These are phyloP conservation scores for Trichoderma endophyticum DNA, from an alignment of 2,329 filamentous ascomycete genomes.

Conservation along the genomic window DNA sequence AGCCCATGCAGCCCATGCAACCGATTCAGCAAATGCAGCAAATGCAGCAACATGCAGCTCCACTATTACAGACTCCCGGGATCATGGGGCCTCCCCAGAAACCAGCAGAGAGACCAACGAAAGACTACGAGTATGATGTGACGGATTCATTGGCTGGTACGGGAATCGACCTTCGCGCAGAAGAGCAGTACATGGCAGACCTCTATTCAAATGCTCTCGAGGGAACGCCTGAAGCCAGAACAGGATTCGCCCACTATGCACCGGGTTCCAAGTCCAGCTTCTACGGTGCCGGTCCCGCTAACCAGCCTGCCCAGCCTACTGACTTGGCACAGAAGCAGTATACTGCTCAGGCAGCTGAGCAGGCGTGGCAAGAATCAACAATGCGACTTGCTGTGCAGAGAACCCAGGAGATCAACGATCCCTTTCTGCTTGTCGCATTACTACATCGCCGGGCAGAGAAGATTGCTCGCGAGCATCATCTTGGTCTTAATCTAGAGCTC, in stretches of 20 bases:
- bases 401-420: conserved; percentile 68
- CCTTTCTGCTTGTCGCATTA: conserved; percentile 67
- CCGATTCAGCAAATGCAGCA: conserved; percentile 23
- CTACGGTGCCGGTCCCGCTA: conserved; percentile 63
- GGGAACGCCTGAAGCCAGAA: conserved; percentile 44
- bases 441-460: conserved; percentile 57
- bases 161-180: conserved; percentile 81
- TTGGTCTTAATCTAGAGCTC: conserved; percentile 54
- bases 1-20: conserved; percentile 25
- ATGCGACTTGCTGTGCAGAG: conserved; percentile 56
- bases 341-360: conserved; percentile 62
- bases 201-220: conserved; percentile 55
- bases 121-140: conserved; percentile 66
- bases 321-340: conserved; percentile 59
- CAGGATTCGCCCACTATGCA: conserved; percentile 50
- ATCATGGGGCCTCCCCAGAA: conserved; percentile 59
- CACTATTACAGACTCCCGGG: conserved; percentile 28
- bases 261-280: conserved; percentile 56
- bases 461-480: conserved; percentile 55
- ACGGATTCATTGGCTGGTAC: conserved; percentile 81
- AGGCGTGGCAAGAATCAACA: conserved; percentile 64
- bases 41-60: conserved; percentile 25
- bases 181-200: conserved; percentile 76
- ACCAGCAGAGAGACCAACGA: conserved; percentile 60
- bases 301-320: conserved; percentile 54